phyloP scores from a whole-genome alignment of 495 filamentous ascomycete species.

The Sordaria brevicollis region DNA sequence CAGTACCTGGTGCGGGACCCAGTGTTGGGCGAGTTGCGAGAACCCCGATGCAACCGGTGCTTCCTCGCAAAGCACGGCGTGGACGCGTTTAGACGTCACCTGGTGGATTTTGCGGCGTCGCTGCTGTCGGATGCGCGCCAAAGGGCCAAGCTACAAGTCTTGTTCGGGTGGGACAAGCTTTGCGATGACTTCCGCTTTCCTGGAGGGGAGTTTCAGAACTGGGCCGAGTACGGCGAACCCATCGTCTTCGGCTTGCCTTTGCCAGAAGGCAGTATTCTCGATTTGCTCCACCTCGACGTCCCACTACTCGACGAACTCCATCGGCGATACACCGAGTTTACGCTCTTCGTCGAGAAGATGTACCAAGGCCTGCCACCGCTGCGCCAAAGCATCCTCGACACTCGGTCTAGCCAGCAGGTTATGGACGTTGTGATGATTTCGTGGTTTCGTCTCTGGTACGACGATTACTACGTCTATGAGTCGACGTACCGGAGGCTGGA shows the following conservation, averaged over 20 bases:
- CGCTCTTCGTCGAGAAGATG: neutral
- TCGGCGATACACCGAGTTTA: neutral
- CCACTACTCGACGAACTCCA: neutral
- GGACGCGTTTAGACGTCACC: neutral
- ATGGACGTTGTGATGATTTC: neutral
- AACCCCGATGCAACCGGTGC: neutral
- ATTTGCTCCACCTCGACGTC: too few species aligned
- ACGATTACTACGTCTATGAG: neutral
- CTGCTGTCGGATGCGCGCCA: neutral
- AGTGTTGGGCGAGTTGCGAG: neutral
- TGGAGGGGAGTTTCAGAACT: neutral
- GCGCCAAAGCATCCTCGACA: neutral
- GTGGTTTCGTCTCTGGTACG: neutral
- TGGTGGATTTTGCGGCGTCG: neutral
- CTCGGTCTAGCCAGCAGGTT: neutral
- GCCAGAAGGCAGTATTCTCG: too few species aligned
- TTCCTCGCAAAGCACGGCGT: neutral
- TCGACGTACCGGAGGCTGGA: neutral
- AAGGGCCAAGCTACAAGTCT: neutral
- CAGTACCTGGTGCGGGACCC: neutral
- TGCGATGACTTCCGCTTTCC: neutral
- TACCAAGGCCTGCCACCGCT: neutral
- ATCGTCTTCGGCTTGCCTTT: neutral
- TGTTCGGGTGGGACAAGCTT: neutral
- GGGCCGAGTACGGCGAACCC: neutral